Percentiles rank a stretch among this genome's conserved stretches.
Conservation (phyloP, 306 rosid species). For the Neltuma alba region DNA sequence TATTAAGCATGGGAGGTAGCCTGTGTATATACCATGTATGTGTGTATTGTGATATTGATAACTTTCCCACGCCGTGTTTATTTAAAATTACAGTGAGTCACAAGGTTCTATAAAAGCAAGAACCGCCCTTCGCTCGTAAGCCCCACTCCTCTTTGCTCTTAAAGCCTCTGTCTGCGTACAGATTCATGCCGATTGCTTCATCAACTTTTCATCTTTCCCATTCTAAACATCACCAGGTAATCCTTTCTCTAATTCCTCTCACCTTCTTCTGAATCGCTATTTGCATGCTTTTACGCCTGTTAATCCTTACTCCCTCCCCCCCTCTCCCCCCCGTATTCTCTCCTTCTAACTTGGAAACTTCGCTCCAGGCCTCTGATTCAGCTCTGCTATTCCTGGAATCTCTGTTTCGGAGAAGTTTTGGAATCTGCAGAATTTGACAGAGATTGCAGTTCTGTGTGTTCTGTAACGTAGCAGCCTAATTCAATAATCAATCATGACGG, state of each 20-base stretch:
- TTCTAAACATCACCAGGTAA: constrained; percentile 21
- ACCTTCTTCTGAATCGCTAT: neutral
- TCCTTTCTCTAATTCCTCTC: neutral
- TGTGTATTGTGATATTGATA: too few species aligned
- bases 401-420: neutral
- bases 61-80: too few species aligned
- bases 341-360: neutral
- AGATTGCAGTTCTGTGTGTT: too few species aligned
- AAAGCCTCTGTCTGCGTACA: constrained; percentile 6
- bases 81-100: too few species aligned
- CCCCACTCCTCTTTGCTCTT: neutral
- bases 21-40: too few species aligned
- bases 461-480: too few species aligned
- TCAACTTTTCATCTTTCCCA: neutral
- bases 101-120: too few species aligned
- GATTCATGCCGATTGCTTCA: constrained; percentile 19
- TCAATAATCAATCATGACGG: constrained; percentile 33
- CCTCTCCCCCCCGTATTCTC: neutral
- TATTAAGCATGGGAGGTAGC: too few species aligned
- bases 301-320: neutral
- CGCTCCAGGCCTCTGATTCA: neutral
- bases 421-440: neutral
- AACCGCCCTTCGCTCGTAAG: constrained; percentile 27
- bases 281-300: neutral
- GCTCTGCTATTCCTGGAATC: neutral